These are phyloP conservation scores for Phytophthora pistaciae DNA, from an alignment of 352 stramenopile genomes.

Conservation along the genomic window DNA sequence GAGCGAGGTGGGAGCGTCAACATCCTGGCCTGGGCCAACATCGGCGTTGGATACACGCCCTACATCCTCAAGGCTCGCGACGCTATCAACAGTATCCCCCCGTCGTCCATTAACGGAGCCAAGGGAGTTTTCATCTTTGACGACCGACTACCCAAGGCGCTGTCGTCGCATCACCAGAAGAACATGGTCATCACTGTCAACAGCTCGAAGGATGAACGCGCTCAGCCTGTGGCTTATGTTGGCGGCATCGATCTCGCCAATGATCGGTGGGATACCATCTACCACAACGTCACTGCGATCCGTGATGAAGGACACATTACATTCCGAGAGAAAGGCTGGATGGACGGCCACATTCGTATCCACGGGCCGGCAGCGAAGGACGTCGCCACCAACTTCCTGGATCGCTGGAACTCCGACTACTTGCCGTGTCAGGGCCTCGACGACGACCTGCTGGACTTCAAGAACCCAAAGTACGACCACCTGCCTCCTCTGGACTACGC, in stretches of 20 bases:
- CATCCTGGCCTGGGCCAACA: conserved; percentile 60
- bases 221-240: conserved; percentile 46
- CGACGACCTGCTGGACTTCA: conserved; percentile 50
- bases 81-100: conserved; percentile 45
- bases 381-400: conserved; percentile 58
- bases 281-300: conserved; percentile 54
- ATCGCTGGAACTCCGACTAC: conserved; percentile 55
- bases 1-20: conserved; percentile 45
- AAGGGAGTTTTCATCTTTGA: conserved; percentile 54
- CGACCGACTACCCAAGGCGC: conserved; percentile 43
- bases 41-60: conserved; percentile 36
- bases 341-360: conserved; percentile 59
- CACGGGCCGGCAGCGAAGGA: conserved; percentile 52
- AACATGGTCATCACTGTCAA: conserved; percentile 36
- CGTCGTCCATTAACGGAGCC: conserved; percentile 20
- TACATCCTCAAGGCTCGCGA: conserved; percentile 47
- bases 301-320: conserved; percentile 39
- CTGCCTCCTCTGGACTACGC: conserved; percentile 12
- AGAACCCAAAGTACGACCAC: conserved; percentile 44
- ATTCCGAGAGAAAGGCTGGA: conserved; percentile 53
- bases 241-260: conserved; percentile 56
- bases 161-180: conserved; percentile 62
- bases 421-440: conserved; percentile 30
- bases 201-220: conserved; percentile 1
- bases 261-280: conserved; percentile 68